A percentile compares a stretch with the other conserved stretches of the same genome.
Conservation (phyloP, 345 rosid species). For the Pistacia vera region DNA sequence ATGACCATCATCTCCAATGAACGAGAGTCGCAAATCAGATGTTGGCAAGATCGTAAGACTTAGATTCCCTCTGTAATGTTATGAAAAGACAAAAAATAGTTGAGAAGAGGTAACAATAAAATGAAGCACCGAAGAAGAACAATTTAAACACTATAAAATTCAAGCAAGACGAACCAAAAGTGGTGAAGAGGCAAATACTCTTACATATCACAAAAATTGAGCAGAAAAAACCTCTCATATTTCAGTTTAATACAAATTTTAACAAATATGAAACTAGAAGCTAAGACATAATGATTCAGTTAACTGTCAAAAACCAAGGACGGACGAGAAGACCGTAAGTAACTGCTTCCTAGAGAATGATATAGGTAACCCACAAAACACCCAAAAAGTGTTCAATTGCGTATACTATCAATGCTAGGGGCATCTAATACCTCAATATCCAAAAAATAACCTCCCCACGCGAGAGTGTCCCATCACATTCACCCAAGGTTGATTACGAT, state of each 20-base stretch:
- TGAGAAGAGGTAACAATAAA: constrained; percentile 8
- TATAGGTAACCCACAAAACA: neutral
- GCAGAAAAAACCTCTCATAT: neutral
- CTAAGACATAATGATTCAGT: neutral
- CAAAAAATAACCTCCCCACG: neutral
- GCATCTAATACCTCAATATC: neutral
- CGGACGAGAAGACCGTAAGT: neutral
- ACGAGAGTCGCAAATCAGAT: constrained; percentile 79
- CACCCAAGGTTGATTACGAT: neutral
- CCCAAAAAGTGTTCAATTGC: neutral
- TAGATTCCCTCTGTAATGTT: constrained; percentile 76
- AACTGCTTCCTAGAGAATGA: neutral
- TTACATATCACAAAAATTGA: no score
- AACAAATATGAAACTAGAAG: neutral
- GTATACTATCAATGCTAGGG: neutral
- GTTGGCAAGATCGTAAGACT: constrained; percentile 79
- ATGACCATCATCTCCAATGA: constrained; percentile 82
- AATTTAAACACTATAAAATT: neutral
- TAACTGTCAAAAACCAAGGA: no score
- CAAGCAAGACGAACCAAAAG: neutral
- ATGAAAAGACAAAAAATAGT: neutral
- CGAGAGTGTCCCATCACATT: neutral
- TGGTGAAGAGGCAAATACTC: no score
- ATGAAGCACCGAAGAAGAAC: neutral
- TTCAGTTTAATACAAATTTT: no score